Base-by-base conservation (phyloP, 2,329 filamentous ascomycete species). In the Trichoderma sp. region DNA sequence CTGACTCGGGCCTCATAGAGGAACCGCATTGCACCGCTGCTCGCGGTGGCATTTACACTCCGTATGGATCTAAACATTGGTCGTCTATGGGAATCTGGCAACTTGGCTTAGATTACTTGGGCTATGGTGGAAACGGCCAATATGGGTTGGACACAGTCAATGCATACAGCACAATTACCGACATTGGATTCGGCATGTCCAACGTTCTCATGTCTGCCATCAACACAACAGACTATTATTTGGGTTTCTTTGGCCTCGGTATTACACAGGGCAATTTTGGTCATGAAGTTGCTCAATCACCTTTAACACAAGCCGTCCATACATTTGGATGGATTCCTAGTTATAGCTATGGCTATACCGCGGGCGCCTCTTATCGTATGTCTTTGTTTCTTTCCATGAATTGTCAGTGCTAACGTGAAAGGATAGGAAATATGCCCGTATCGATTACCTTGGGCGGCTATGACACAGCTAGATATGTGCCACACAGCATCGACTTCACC, bases 271-370 rank as follows among this genome's bases (percentile, higher is more conserved):
- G 87, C 62, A 85, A 82, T 39, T 90, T 91, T 74, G 82, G 82
- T 13, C 78, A 81, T 72, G 81, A 81, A 77, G 78, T 86, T 71
- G 82, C 86, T 78, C 80, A 87, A 75, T 82, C 87, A 76, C 80
- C 87, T 71, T 77, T 90, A 76, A 81, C 87, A 74, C 80, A 90
- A 77, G 81, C 91, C 66, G 87, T 92, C 57, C 86, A 90, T 76
- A 80, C 85, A 12, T 84, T 86, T 71, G 87, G 87, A 9, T 82
- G 81, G 71, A 92, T 94, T 62, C 90, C 91, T 1, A 93, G 92
- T 78, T 85, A 93, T 73, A 92, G 90, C 55, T 94, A 92, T 78
- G 91, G 90, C 66, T 94, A 91, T 78, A 94, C 92, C 4, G 92
- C 92, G 53, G 92, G 92, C 17, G 91, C 91, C n/a, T 86, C 87